Base-by-base conservation (phyloP, 306 rosid genomes). In the Calophaca sinica region DNA sequence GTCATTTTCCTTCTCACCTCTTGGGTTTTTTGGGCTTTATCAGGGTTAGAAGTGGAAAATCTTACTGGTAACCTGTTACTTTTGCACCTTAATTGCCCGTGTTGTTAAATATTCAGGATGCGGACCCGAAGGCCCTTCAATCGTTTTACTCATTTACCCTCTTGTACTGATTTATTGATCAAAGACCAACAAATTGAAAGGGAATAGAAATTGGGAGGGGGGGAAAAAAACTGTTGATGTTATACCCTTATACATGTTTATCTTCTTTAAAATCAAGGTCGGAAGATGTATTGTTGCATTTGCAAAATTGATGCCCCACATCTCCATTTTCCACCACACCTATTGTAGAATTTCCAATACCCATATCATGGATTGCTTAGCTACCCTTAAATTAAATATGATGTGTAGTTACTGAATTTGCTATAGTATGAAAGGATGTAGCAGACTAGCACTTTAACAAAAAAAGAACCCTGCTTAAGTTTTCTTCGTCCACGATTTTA, bases 1-100 rank as follows among this genome's bases (percentile, higher is more conserved):
- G 33, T 55, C 26, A 13, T 33, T 57, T 55, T 57, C 36, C 14
- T 11, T 42, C 15, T 66, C 67, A 42, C 59, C 13, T 55, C 31
- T 20, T 44, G 61, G 14, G 35, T 52, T 70, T 10, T 9, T 70
- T 71, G 67, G 33, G 60, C 68, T 72, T 50, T 42, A 14, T 63
- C 35, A 52, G 4, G 8, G n/a, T 52, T 7, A 62, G 14, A 20
- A 51, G 13, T 35, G 10, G 13, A 41, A 9, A 52, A 11, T 14
- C 1, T 41, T 57, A 41, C 15, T 45, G 8, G 41, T 28, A 36
- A 35, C 70, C 4, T 48, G 20, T 58, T 68, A 14, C 36, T 3
- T 31, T 28, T 29, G 7, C 48, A 50, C 32, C 53, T 32, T 32
- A 31, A 10, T 15, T 26, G 4, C 41, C 35, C 13, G 1, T 14